Evolutionary conservation across 2,329 filamentous ascomycete genomes (phyloP).

Genomic region (Pleoardoris graminearum): DNA sequence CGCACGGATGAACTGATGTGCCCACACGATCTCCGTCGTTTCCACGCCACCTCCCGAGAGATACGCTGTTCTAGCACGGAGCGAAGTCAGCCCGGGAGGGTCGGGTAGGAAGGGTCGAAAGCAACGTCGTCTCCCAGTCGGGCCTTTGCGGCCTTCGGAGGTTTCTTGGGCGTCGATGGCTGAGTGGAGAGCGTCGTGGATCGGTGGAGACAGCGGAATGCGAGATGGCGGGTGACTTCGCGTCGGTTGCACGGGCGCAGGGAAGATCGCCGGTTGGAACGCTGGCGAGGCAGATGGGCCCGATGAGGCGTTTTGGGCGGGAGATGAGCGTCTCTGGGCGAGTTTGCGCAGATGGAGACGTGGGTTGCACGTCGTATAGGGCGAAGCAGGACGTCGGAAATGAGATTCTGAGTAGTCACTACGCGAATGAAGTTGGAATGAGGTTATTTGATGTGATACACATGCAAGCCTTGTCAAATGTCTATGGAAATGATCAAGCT

Average conservation of each 20-base stretch:
- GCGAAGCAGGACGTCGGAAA: conserved; percentile 4
- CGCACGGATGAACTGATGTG: too few relatives aligned
- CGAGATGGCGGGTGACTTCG: conserved; percentile 7
- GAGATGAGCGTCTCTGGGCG: background rate
- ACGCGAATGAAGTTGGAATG: background rate
- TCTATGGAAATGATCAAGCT: background rate
- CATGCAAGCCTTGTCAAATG: background rate
- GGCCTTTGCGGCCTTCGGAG: background rate
- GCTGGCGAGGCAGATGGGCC: background rate
- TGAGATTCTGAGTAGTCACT: background rate
- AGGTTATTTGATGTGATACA: background rate
- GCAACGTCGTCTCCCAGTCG: background rate
- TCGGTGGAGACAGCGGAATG: background rate
- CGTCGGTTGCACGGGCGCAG: conserved; percentile 2
- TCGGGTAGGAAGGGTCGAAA: background rate
- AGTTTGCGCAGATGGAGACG: background rate
- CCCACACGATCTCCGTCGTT: background rate
- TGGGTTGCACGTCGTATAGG: conserved; percentile 2
- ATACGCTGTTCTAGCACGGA: too few relatives aligned
- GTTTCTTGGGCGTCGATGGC: conserved; percentile 1
- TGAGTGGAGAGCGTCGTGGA: conserved; percentile 1
- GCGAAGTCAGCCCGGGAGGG: too few relatives aligned
- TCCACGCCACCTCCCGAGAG: conserved; percentile 1
- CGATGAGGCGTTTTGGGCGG: background rate
- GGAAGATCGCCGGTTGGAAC: conserved; percentile 4